Percentiles rank a stretch among this genome's conserved stretches.
Evolutionary conservation across 2,329 filamentous ascomycete genomes (phyloP).

Genomic region (Coleophoma eucalyptorum): DNA sequence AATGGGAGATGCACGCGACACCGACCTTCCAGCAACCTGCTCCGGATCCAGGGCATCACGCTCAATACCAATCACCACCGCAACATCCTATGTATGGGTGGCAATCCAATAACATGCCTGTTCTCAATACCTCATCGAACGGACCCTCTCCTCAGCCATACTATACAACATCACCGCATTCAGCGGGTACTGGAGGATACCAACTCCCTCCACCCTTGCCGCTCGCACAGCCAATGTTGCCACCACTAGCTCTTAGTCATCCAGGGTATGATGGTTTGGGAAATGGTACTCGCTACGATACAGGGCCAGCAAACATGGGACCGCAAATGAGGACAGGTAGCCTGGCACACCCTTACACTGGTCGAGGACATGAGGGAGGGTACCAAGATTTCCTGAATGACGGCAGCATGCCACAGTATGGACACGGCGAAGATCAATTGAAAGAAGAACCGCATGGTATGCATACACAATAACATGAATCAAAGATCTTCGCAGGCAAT

Average conservation of each 20-base stretch:
- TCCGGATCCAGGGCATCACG: conserved; percentile 2
- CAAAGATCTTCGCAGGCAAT: no score
- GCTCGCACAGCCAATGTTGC: conserved; percentile 10
- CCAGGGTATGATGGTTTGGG: conserved; percentile 9
- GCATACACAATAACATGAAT: not conserved
- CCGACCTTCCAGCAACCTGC: conserved; percentile 7
- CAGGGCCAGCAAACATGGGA: conserved; percentile 4
- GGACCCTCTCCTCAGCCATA: conserved; percentile 7
- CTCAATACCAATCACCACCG: conserved; percentile 3
- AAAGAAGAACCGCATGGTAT: not conserved
- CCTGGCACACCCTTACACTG: conserved; percentile 8
- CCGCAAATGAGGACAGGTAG: conserved; percentile 12
- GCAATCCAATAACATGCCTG: conserved; percentile 11
- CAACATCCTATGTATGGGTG: conserved; percentile 13
- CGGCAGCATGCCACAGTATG: not conserved
- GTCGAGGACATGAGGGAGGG: not conserved
- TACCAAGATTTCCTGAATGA: not conserved
- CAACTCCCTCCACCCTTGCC: conserved; percentile 15
- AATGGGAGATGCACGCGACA: conserved; percentile 1
- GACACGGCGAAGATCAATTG: not conserved
- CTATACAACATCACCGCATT: conserved; percentile 18
- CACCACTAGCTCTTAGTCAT: conserved; percentile 7
- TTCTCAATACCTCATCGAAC: not conserved
- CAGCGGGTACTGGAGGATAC: conserved; percentile 5
- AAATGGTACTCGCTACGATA: conserved; percentile 9